Evolutionary conservation across 768 basidiomycete genomes (phyloP).

Genomic region (Xerocomus brunneocitrinus): DNA sequence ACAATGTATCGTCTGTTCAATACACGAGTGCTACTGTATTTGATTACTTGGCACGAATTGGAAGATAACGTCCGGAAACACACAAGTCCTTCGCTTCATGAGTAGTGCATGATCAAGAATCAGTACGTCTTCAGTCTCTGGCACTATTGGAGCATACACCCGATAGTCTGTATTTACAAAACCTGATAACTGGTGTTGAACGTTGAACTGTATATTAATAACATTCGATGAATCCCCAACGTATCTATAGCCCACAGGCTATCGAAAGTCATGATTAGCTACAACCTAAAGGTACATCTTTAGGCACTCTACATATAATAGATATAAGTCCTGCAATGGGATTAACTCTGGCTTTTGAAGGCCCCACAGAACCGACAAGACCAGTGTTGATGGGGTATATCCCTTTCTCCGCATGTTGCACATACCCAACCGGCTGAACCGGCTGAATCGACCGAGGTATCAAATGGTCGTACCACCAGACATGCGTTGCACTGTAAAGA

Average conservation of each 20-base stretch:
- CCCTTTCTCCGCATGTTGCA: constrained; percentile 54
- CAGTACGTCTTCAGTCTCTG: too few species aligned
- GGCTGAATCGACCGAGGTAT: constrained; percentile 8
- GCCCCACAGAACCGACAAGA: constrained; percentile 70
- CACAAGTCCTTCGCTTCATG: too few species aligned
- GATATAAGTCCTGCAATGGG: neutral
- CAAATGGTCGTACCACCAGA: constrained; percentile 33
- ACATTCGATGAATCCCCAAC: too few species aligned
- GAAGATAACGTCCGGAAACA: neutral
- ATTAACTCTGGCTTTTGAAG: constrained; percentile 45
- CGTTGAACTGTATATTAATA: too few species aligned
- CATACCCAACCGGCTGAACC: constrained; percentile 56
- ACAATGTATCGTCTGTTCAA: constrained; percentile 19
- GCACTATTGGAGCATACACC: too few species aligned
- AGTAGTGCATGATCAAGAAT: too few species aligned
- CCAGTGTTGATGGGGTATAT: constrained; percentile 65
- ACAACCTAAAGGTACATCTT: neutral
- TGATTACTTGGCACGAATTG: neutral
- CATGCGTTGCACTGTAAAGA: constrained; percentile 63
- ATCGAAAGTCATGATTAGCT: too few species aligned
- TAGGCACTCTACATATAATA: neutral
- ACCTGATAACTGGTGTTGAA: too few species aligned
- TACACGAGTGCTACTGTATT: constrained; percentile 8
- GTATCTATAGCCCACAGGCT: too few species aligned
- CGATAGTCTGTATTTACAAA: too few species aligned